Percentiles rank a stretch among this genome's conserved stretches.
Conservation (phyloP, 202 grass and related monocot genomes). For the Bolboschoenoplectus hybrid region DNA sequence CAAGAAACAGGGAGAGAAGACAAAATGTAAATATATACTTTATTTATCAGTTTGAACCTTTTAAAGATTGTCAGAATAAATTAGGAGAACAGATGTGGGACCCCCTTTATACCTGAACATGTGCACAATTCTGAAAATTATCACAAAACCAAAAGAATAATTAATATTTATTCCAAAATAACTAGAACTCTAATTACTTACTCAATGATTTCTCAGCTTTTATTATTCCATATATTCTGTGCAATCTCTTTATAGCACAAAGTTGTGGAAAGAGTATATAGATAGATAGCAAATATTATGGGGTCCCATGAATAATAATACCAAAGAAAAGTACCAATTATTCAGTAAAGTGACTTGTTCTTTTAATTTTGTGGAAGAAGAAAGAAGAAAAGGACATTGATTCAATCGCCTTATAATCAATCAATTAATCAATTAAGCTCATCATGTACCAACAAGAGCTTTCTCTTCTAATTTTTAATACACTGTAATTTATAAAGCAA, state of each 20-base stretch:
- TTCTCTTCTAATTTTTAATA: slow-evolving; percentile 3
- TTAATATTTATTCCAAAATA: background rate
- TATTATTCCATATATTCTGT: background rate
- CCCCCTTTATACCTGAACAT: background rate
- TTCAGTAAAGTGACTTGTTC: slow-evolving; percentile 22
- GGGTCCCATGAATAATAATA: slow-evolving; percentile 26
- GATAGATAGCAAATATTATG: background rate
- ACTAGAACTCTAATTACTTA: background rate
- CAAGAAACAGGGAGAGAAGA: slow-evolving; percentile 4
- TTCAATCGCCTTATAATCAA: slow-evolving; percentile 38
- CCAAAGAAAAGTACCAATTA: background rate
- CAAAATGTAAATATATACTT: background rate
- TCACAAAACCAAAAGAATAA: background rate
- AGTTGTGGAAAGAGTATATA: background rate
- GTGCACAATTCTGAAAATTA: background rate
- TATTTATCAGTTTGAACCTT: background rate
- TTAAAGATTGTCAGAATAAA: slow-evolving; percentile 9
- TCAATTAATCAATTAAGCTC: background rate
- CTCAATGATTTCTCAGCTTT: background rate
- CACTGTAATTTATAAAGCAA: background rate
- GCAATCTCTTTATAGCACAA: background rate
- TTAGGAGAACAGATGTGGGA: background rate
- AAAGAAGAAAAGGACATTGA: slow-evolving; percentile 39
- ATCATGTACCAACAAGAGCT: background rate
- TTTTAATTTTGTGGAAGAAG: slow-evolving; percentile 23